Conservation (phyloP, 1,284 basidiomycete genomes). For the Singerocomus rubriflavus region DNA sequence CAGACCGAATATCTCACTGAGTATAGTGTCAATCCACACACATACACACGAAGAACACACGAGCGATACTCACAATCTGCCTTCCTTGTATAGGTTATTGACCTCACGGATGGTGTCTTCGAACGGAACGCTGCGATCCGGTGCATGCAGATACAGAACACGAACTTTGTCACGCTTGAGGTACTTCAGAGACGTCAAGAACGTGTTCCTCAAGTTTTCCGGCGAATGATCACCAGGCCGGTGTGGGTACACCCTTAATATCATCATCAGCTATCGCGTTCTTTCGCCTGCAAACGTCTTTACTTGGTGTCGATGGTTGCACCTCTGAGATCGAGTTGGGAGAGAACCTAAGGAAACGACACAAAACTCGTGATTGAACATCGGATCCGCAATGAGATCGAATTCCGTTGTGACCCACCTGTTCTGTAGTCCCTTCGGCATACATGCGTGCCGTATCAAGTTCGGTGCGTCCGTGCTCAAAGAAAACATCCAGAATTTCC, state of each 20-base stretch:
- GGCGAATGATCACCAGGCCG: slow-evolving; percentile 32
- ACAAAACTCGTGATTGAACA: not conserved
- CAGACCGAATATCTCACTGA: slow-evolving; percentile 30
- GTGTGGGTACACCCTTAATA: slow-evolving; percentile 35
- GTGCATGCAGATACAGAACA: slow-evolving; percentile 51
- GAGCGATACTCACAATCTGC: slow-evolving; percentile 30
- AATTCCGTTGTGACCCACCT: slow-evolving; percentile 27
- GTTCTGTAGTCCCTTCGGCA: slow-evolving; percentile 49
- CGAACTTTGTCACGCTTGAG: slow-evolving; percentile 35
- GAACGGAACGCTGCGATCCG: slow-evolving; percentile 48
- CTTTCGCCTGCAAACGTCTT: not conserved
- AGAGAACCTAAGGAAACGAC: slow-evolving; percentile 35
- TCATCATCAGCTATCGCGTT: not conserved
- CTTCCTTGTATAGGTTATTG: slow-evolving; percentile 42
- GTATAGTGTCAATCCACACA: not conserved
- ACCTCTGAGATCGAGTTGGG: slow-evolving; percentile 41
- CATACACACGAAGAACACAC: not conserved
- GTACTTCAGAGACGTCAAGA: slow-evolving; percentile 33
- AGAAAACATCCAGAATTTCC: slow-evolving; percentile 46
- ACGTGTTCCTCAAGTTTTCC: slow-evolving; percentile 31
- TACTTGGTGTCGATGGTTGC: slow-evolving; percentile 52
- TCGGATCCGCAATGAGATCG: not conserved
- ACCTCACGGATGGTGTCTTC: slow-evolving; percentile 48
- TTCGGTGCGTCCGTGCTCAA: slow-evolving; percentile 42
- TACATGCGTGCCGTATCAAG: slow-evolving; percentile 52